A percentile compares a stretch with the other conserved stretches of the same genome.
phyloP scores from a whole-genome alignment of 2,329 filamentous ascomycete species.

The Ophiostoma quercus region DNA sequence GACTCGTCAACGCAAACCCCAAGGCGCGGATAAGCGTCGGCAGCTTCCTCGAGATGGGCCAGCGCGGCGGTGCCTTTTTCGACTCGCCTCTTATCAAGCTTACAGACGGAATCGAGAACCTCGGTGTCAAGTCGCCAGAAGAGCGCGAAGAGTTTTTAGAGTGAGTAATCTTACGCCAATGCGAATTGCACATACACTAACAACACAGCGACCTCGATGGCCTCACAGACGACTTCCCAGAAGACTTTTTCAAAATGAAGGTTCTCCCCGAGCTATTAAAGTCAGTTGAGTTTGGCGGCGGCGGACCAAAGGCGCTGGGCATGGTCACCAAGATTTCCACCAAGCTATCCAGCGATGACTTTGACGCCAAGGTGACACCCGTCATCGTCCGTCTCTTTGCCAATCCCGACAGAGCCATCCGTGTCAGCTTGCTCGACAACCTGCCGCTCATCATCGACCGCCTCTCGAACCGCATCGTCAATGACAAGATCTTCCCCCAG shows the following conservation, averaged over 20 bases:
- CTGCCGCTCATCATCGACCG: constrained; percentile 88
- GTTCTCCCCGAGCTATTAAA: constrained; percentile 93
- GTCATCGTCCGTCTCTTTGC: constrained; percentile 82
- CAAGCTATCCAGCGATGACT: constrained; percentile 86
- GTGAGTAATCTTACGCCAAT: constrained; percentile 34
- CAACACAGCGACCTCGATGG: constrained; percentile 65
- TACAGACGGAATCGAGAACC: constrained; percentile 85
- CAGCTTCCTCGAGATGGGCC: constrained; percentile 86
- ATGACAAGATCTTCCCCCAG: constrained; percentile 94
- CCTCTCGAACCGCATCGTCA: constrained; percentile 79
- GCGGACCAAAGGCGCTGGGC: constrained; percentile 81
- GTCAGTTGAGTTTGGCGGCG: constrained; percentile 96
- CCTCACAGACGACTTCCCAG: constrained; percentile 87
- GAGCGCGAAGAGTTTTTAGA: constrained; percentile 82
- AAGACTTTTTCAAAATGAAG: constrained; percentile 98
- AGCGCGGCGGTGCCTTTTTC: constrained; percentile 77
- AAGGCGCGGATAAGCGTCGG: constrained; percentile 79
- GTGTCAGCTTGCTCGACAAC: constrained; percentile 85
- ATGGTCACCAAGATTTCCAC: constrained; percentile 86
- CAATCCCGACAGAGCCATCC: constrained; percentile 85
- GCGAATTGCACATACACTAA: background rate
- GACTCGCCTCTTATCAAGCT: constrained; percentile 88
- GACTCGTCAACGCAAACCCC: constrained; percentile 80
- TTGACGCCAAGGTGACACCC: constrained; percentile 75
- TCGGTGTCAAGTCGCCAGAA: constrained; percentile 78